phyloP scores from a whole-genome alignment of 164 flowering plant species.

The Aristolochia fimbriata region DNA sequence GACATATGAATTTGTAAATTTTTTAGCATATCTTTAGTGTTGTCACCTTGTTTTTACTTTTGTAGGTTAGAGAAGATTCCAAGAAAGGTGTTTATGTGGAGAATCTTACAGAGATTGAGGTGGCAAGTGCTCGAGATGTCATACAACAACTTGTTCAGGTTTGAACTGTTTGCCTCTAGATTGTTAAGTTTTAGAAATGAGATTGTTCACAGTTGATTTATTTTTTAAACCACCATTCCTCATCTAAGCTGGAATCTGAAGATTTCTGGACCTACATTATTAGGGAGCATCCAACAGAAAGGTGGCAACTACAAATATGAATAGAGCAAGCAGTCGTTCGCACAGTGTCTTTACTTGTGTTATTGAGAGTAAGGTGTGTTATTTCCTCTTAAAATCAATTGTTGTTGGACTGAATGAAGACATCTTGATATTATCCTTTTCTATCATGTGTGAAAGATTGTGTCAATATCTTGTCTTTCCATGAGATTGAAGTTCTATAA shows the following conservation, averaged over 20 bases:
- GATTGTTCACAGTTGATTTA: too few species aligned
- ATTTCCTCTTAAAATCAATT: too few species aligned
- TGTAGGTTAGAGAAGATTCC: conserved; percentile 81
- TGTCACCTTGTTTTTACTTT: background rate
- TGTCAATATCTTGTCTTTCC: too few species aligned
- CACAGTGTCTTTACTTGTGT: conserved; percentile 94
- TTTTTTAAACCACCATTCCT: too few species aligned
- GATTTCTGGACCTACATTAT: background rate
- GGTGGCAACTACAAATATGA: conserved; percentile 98
- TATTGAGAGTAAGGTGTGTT: conserved; percentile 79
- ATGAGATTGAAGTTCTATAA: too few species aligned
- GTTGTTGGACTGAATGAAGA: too few species aligned
- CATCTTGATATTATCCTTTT: too few species aligned
- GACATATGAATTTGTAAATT: background rate
- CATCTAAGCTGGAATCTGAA: too few species aligned
- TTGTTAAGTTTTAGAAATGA: too few species aligned
- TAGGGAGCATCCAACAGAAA: conserved; percentile 97
- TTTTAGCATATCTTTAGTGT: background rate
- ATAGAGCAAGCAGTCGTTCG: conserved; percentile 97
- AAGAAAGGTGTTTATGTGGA: conserved; percentile 91
- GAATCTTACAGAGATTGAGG: conserved; percentile 77
- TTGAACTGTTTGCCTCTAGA: background rate
- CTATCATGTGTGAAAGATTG: too few species aligned
- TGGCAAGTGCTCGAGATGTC: conserved; percentile 80
- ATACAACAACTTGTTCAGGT: conserved; percentile 90